Conservation (phyloP, 768 basidiomycete genomes). For the Tephrocybe rancida region DNA sequence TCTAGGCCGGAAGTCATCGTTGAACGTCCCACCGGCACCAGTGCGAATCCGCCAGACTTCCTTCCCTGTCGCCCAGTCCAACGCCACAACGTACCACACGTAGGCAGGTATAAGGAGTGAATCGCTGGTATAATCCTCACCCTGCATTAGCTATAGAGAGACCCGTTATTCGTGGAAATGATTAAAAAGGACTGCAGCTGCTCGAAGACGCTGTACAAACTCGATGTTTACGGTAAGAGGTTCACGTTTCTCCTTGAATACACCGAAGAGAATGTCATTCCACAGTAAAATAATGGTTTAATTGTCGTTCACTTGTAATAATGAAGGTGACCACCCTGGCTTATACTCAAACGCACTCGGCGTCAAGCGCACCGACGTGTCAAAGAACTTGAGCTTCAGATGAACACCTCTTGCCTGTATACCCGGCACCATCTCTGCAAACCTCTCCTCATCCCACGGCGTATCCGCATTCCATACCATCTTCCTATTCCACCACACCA, state of each 20-base stretch:
- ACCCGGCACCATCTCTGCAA: neutral
- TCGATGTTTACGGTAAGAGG: too few species aligned
- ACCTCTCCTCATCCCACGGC: conserved; percentile 2
- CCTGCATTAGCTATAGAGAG: neutral
- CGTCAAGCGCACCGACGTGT: neutral
- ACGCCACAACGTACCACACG: neutral
- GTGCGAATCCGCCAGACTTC: neutral
- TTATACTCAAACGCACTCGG: conserved; percentile 4
- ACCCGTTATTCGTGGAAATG: neutral
- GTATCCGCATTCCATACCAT: conserved; percentile 4
- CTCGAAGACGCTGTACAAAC: too few species aligned
- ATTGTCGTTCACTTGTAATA: too few species aligned
- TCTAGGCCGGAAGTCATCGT: neutral
- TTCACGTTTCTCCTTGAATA: too few species aligned
- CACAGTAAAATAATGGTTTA: too few species aligned
- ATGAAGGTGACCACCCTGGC: conserved; percentile 1
- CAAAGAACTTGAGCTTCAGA: conserved; percentile 3
- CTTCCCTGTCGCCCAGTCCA: neutral
- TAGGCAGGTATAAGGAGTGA: neutral
- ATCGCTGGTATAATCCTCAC: neutral
- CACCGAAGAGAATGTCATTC: too few species aligned
- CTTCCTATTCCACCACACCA: conserved; percentile 9
- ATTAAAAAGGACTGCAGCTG: too few species aligned
- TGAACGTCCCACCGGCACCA: neutral
- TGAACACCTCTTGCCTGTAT: conserved; percentile 1